Evolutionary conservation across 225 moss, liverwort and hornwort species (phyloP).

Genomic region (Bryoerythrophyllum caledonicum): DNA sequence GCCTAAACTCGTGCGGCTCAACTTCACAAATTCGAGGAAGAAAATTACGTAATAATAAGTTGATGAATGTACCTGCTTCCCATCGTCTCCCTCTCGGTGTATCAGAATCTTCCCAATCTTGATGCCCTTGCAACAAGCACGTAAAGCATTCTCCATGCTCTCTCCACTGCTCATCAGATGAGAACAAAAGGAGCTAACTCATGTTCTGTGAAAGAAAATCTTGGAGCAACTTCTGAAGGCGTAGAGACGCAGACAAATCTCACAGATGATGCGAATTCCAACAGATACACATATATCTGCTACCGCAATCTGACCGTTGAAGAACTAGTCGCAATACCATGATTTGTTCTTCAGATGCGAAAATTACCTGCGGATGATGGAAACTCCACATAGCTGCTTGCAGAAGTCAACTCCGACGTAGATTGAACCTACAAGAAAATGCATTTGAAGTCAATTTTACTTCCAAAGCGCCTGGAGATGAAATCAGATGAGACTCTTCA

Average conservation of each 20-base stretch:
- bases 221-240: background rate
- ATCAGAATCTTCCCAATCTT: conserved; percentile 97
- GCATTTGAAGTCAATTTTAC: background rate
- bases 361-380: conserved; percentile 77
- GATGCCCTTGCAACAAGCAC: conserved; percentile 97
- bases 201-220: background rate
- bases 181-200: conserved; percentile 14
- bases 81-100: conserved; percentile 94
- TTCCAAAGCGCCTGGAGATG: background rate
- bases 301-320: conserved; percentile 8
- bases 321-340: background rate
- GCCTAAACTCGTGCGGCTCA: background rate
- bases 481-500: background rate
- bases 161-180: conserved; percentile 63
- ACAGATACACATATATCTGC: background rate
- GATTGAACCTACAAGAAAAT: conserved; percentile 51
- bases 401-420: conserved; percentile 98
- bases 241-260: background rate
- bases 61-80: conserved; percentile 60
- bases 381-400: conserved; percentile 97
- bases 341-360: conserved; percentile 1
- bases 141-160: conserved; percentile 96
- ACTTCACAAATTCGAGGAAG: background rate
- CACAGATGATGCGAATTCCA: background rate
- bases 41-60: background rate